These are phyloP conservation scores for Hypoxylon rubiginosum DNA, from an alignment of 2,329 filamentous ascomycete genomes.

Conservation along the genomic window DNA sequence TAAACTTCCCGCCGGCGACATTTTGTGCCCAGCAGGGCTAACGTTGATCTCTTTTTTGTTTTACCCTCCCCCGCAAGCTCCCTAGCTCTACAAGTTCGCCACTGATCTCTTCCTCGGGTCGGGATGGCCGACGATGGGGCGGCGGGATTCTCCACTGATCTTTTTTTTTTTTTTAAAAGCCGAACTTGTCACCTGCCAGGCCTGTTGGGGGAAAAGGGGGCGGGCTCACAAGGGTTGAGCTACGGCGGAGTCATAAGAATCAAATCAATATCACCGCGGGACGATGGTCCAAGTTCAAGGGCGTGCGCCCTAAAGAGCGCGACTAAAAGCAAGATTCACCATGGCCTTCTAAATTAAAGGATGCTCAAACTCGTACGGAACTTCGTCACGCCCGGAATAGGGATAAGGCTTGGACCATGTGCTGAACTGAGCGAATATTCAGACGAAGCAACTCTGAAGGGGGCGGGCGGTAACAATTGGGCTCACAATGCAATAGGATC, in stretches of 20 bases:
- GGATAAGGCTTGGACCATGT: neutral
- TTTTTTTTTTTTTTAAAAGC: constrained; percentile 25
- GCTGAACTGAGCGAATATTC: constrained; percentile 1
- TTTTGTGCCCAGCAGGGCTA: constrained; percentile 13
- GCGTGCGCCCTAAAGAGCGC: neutral
- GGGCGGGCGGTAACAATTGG: constrained; percentile 3
- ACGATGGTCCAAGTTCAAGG: neutral
- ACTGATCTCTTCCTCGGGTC: constrained; percentile 5
- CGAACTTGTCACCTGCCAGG: constrained; percentile 11
- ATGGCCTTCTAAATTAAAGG: constrained; percentile 5
- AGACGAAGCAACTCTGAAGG: neutral
- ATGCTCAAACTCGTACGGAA: constrained; percentile 1
- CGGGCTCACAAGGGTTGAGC: constrained; percentile 5
- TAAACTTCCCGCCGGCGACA: constrained; percentile 4
- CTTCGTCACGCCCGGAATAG: neutral
- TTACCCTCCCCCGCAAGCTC: neutral
- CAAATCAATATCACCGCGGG: neutral
- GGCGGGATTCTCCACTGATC: constrained; percentile 22
- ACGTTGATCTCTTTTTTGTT: constrained; percentile 4
- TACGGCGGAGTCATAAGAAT: constrained; percentile 7
- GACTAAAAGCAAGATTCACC: neutral
- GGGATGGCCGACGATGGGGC: constrained; percentile 14
- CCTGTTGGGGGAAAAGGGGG: constrained; percentile 1
- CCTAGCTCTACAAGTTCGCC: neutral
- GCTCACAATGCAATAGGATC: neutral